These are phyloP conservation scores for Populus hybrid DNA, from an alignment of 441 rosid genomes.

Conservation along the genomic window DNA sequence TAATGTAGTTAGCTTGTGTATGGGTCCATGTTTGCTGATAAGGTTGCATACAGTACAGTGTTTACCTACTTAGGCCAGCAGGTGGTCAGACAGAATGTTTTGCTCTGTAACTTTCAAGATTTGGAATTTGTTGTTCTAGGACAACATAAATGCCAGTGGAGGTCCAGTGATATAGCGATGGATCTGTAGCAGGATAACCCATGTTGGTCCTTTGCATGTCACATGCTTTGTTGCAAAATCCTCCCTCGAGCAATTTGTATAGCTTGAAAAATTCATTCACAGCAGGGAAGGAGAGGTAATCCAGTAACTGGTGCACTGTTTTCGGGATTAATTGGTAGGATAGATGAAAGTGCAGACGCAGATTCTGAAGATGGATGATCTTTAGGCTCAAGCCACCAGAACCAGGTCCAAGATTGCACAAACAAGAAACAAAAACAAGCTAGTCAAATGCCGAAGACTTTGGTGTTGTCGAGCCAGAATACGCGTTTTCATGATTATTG, in stretches of 20 bases:
- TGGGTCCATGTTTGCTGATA: slow-evolving; percentile 3
- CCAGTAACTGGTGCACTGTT: too few relatives aligned
- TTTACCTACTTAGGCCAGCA: slow-evolving; percentile 8
- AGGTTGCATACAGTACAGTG: neutral
- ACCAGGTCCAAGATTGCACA: too few relatives aligned
- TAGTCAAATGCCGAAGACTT: too few relatives aligned
- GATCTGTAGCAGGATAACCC: slow-evolving; percentile 15
- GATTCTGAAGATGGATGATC: too few relatives aligned
- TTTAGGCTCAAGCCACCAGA: too few relatives aligned
- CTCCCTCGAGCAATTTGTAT: neutral
- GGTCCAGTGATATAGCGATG: neutral
- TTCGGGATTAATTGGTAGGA: too few relatives aligned
- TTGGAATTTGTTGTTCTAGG: slow-evolving; percentile 10
- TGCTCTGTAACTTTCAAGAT: slow-evolving; percentile 6
- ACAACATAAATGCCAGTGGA: slow-evolving; percentile 4
- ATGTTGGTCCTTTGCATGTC: slow-evolving; percentile 5
- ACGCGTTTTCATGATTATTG: too few relatives aligned
- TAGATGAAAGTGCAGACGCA: too few relatives aligned
- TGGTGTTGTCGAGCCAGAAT: too few relatives aligned
- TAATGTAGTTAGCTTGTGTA: neutral
- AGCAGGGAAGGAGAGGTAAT: neutral
- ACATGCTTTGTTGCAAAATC: slow-evolving; percentile 18
- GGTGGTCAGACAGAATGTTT: slow-evolving; percentile 17
- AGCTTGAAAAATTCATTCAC: slow-evolving; percentile 1
- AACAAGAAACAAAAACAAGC: too few relatives aligned